Evolutionary conservation across 805 yeast genomes (phyloP).

Genomic region (Brettanomyces bruxellensis): DNA sequence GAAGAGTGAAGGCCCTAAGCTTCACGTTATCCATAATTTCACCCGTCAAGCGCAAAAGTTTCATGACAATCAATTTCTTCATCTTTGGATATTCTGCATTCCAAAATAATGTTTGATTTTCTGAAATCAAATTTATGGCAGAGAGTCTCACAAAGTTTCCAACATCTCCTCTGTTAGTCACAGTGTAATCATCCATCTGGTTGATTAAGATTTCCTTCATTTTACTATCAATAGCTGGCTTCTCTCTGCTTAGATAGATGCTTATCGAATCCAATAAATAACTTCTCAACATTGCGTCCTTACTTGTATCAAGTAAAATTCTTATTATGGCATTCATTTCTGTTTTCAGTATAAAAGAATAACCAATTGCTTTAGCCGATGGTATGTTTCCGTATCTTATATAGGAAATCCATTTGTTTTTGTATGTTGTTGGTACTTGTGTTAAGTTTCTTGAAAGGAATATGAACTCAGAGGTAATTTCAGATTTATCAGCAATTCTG

Average conservation of each 20-base stretch:
- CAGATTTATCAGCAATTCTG: constrained; percentile 13
- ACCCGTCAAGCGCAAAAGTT: constrained; percentile 46
- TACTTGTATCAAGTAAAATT: constrained; percentile 17
- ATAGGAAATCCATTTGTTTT: constrained; percentile 27
- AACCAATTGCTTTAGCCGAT: constrained; percentile 30
- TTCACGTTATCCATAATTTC: constrained; percentile 57
- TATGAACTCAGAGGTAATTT: constrained; percentile 22
- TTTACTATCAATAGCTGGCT: not conserved
- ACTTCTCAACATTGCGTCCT: constrained; percentile 23
- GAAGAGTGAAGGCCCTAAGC: constrained; percentile 29
- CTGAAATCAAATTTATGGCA: constrained; percentile 31
- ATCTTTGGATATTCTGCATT: constrained; percentile 3
- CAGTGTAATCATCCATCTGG: constrained; percentile 67
- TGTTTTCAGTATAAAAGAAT: constrained; percentile 8
- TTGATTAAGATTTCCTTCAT: constrained; percentile 14
- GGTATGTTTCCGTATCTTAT: constrained; percentile 30
- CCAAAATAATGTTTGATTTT: constrained; percentile 16
- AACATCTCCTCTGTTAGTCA: constrained; percentile 83
- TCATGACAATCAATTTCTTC: constrained; percentile 18
- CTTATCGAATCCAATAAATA: constrained; percentile 16
- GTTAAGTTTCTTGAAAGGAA: constrained; percentile 13
- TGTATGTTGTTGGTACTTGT: constrained; percentile 9
- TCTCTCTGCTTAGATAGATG: not conserved
- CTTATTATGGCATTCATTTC: constrained; percentile 18
- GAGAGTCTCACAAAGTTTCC: constrained; percentile 64